A percentile compares a stretch with the other conserved stretches of the same genome.
These are phyloP conservation scores for Fusarium sp. DNA, from an alignment of 2,329 filamentous ascomycete genomes.

Conservation along the genomic window DNA sequence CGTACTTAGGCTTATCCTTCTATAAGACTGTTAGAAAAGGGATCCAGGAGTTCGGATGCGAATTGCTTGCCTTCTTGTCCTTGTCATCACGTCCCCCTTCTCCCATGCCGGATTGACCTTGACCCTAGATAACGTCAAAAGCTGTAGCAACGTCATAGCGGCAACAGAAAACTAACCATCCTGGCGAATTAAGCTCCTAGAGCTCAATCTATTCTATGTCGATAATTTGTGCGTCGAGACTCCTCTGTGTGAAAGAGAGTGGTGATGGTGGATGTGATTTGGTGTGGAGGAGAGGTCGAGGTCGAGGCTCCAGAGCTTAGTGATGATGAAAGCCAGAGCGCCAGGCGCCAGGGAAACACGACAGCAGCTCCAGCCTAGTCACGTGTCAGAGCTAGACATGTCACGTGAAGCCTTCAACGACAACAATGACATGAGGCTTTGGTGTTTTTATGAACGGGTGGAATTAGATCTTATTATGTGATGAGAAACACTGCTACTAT, in stretches of 20 bases:
- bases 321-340: conserved; percentile 52
- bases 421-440: background rate
- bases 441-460: background rate
- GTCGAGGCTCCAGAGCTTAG: conserved; percentile 48
- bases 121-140: conserved; percentile 67
- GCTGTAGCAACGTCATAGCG: background rate
- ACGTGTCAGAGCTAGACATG: conserved; percentile 42
- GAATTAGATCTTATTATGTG: background rate
- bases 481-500: background rate
- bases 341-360: conserved; percentile 62
- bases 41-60: background rate
- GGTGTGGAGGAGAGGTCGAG: conserved; percentile 42
- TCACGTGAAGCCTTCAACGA: conserved; percentile 35
- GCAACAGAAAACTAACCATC: conserved; percentile 50
- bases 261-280: conserved; percentile 41
- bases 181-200: conserved; percentile 50
- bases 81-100: conserved; percentile 85
- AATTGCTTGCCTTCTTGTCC: conserved; percentile 84
- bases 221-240: conserved; percentile 15
- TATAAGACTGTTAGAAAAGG: conserved; percentile 55
- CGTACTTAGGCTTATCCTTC: conserved; percentile 99
- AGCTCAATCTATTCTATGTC: conserved; percentile 37
- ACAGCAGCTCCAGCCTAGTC: conserved; percentile 52
- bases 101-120: conserved; percentile 89
- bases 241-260: conserved; percentile 19